These are phyloP conservation scores for Pestalotiopsis sp. DNA, from an alignment of 2,329 filamentous ascomycete species.

Conservation along the genomic window DNA sequence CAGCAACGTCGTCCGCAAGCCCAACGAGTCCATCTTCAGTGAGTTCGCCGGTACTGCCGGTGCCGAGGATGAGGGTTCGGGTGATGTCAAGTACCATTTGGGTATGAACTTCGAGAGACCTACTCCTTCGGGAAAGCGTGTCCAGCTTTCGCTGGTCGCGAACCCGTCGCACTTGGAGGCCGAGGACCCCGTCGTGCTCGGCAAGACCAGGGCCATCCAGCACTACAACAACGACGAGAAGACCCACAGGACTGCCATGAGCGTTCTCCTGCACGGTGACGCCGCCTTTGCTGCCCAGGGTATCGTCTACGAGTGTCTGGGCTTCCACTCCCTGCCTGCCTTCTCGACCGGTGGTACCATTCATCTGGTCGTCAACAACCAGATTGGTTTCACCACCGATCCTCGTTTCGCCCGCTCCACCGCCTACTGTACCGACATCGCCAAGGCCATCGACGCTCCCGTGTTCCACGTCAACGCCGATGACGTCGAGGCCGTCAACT, in stretches of 20 bases:
- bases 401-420: conserved; percentile 96
- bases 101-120: conserved; percentile 99
- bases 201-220: conserved; percentile 96
- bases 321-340: conserved; percentile 91
- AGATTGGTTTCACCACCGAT: conserved; percentile 99
- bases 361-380: conserved; percentile 98
- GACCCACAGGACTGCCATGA: conserved; percentile 88
- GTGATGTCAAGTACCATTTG: conserved; percentile 98
- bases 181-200: conserved; percentile 95
- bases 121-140: conserved; percentile 96
- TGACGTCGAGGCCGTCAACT: conserved; percentile 97
- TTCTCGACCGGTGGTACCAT: conserved; percentile 98
- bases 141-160: conserved; percentile 97
- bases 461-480: conserved; percentile 99
- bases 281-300: conserved; percentile 96
- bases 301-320: conserved; percentile 97
- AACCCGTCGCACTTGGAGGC: conserved; percentile 98
- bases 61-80: conserved; percentile 92
- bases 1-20: conserved; percentile 97
- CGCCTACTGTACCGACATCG: conserved; percentile 98
- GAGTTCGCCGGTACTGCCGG: conserved; percentile 91
- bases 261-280: conserved; percentile 94
- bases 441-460: conserved; percentile 96
- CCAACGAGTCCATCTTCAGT: conserved; percentile 99
- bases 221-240: conserved; percentile 98